Base-by-base conservation (phyloP, 345 rosid species). In the Ceriops decandra region DNA sequence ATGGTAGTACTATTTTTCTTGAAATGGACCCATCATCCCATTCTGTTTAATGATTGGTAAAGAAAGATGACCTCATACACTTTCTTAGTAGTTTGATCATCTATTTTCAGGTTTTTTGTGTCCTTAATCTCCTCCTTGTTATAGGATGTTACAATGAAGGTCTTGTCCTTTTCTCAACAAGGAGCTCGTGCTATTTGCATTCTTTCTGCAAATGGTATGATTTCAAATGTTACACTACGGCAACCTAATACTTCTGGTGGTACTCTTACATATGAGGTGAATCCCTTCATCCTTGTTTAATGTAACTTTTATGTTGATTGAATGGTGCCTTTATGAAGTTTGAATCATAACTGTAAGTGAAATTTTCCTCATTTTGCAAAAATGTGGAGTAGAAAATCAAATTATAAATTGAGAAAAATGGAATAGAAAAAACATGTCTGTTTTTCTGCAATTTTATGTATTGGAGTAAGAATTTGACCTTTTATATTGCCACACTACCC, bases 111-210 rank as follows among this genome's bases (percentile, higher is more conserved):
- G 52, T 8, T 10, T 24, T 73, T 8, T 15, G 5, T 31, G 16
- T 42, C 31, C 52, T 51, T 13, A 62, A 36, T 52, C 60, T 70
- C 71, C 72, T 36, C 60, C 6, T 62, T 60, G 30, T 74, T 74
- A 38, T 75, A 95, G 99, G 99, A 95, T 82, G 92, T 95, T 69
- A 84, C 81, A 15, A 95, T 87, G 99, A 95, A 92, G 82, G 73
- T 95, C 62, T 90, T 95, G 96, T 80, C 90, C 59, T 87, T 95
- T 72, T 86, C 93, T 69, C 96, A 90, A 74, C 93, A 90, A 85
- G 86, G 87, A 66, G 65, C 89, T 68, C 93, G 87, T 57, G 92
- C 98, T 72, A 85, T 92, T 30, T 92, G 99, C 71, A 69, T 95
- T 73, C 97, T 91, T 49, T 91, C 93, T 19, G 98, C 97, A 11